These are phyloP conservation scores for Loxodes magnus DNA, from an alignment of 73 alveolate genomes.

Conservation along the genomic window DNA sequence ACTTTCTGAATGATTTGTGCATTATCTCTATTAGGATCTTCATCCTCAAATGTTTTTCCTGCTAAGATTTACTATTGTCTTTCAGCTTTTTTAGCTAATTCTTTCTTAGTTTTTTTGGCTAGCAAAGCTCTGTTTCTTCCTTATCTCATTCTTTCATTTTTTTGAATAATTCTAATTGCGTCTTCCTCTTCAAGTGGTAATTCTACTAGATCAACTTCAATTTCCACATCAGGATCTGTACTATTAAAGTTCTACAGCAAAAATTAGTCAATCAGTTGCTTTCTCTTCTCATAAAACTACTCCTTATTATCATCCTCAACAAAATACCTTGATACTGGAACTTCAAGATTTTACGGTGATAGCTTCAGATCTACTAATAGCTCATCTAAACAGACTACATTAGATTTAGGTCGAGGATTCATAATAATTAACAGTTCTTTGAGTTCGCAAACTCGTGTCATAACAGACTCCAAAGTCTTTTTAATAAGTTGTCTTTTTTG, in stretches of 20 bases:
- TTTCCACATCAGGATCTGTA: conserved; percentile 58
- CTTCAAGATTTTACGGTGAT: conserved; percentile 79
- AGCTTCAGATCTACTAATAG: conserved; percentile 83
- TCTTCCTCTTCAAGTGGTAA: conserved; percentile 36
- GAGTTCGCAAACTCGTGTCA: conserved; percentile 73
- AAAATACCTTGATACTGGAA: conserved; percentile 91
- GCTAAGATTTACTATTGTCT: conserved; percentile 35
- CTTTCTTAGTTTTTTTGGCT: conserved; percentile 19
- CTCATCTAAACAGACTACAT: conserved; percentile 77
- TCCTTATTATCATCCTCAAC: conserved; percentile 59
- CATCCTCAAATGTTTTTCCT: conserved; percentile 51
- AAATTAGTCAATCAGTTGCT: conserved; percentile 39
- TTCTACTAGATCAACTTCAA: conserved; percentile 42
- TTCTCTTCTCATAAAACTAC: conserved; percentile 54
- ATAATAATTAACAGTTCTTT: conserved; percentile 71
- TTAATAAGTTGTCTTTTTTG: conserved; percentile 90
- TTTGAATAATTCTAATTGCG: conserved; percentile 67
- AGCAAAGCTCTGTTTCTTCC: conserved; percentile 50
- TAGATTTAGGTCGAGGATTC: conserved; percentile 54
- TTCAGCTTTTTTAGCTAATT: conserved; percentile 26
- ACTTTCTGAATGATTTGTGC: conserved; percentile 43
- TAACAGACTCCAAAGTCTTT: conserved; percentile 76
- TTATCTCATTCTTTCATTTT: conserved; percentile 79
- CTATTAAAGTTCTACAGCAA: conserved; percentile 40
- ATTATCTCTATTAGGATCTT: conserved; percentile 44